Base-by-base conservation (phyloP, 495 filamentous ascomycete genomes). In the Aspergillus incahuasiensis region DNA sequence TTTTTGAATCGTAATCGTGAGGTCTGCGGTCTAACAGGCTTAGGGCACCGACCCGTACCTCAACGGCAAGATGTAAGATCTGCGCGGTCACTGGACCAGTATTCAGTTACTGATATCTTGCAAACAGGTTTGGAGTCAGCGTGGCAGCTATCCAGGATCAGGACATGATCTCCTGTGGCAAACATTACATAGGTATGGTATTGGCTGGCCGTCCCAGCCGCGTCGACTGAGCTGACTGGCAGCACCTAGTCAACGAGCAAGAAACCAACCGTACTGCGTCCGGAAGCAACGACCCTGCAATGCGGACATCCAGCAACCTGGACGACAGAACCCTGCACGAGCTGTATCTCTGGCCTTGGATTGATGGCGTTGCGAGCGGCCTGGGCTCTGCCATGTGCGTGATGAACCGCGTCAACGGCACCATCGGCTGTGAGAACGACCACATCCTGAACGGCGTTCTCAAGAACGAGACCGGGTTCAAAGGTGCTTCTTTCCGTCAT, bases 241-340 rank as follows among this genome's bases (percentile, higher is more conserved):
- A 11, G 12, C 32, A 35, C 2, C 25, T 12, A 35, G 32, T 11
- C 2, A 35, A 92, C 55, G 90, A 95, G 63, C 90, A 95, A 67
- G 90, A 95, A 64, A 86, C 88, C 58, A 89, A 85, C 53, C 77
- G 88, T 0, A 83, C 32, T 62, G 63, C 43, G 2, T 18, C 15
- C 13, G 13, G 13, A 80, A 40, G 83, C 84, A 53, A 57, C 19
- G 22, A 21, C 5, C 39, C 28, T 22, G 53, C 65, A 0, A 62
- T 66, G 32, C 32, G 32, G 32, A 35, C 32, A 5, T 86, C 83
- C 1, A 77, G 81, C 1, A 86, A 86, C 39, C 79, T 88, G n/a
- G 85, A 87, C 48, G 85, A 91, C 63, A 74, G 79, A 43, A 87
- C 86, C 0, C 74, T 90, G 61, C 87, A 90, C 62, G 87, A 91